These are phyloP conservation scores for Kalanchoe fedtschenkoi DNA, from an alignment of 164 flowering plant species.

Conservation along the genomic window DNA sequence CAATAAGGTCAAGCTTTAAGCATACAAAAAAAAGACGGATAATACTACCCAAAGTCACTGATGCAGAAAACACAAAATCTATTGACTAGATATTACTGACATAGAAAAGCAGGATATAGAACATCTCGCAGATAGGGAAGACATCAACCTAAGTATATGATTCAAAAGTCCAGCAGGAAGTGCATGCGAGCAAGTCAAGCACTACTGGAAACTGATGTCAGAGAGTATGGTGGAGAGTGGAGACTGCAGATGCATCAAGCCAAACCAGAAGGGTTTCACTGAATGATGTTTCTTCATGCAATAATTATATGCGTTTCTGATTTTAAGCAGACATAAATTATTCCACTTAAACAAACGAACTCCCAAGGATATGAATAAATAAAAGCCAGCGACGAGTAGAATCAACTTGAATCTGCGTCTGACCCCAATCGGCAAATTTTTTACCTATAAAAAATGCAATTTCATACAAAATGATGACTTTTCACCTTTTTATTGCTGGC, in stretches of 20 bases:
- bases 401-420: background rate
- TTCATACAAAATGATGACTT: too few relatives aligned
- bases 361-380: background rate
- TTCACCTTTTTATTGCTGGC: slow-evolving; percentile 78
- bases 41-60: background rate
- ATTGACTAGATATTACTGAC: background rate
- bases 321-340: background rate
- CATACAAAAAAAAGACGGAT: background rate
- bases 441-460: too few relatives aligned
- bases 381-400: background rate
- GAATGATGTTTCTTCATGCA: background rate
- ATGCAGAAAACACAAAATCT: background rate
- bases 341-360: background rate
- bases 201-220: background rate
- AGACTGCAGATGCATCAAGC: background rate
- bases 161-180: background rate
- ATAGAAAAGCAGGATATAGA: background rate
- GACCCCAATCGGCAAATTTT: too few relatives aligned
- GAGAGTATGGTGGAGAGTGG: background rate
- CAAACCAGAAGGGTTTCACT: background rate
- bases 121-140: background rate
- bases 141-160: background rate
- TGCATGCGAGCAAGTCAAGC: background rate
- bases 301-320: background rate
- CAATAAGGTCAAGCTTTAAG: background rate